Base-by-base conservation (phyloP, 1,284 basidiomycete genomes). In the Tilletia horrida region DNA sequence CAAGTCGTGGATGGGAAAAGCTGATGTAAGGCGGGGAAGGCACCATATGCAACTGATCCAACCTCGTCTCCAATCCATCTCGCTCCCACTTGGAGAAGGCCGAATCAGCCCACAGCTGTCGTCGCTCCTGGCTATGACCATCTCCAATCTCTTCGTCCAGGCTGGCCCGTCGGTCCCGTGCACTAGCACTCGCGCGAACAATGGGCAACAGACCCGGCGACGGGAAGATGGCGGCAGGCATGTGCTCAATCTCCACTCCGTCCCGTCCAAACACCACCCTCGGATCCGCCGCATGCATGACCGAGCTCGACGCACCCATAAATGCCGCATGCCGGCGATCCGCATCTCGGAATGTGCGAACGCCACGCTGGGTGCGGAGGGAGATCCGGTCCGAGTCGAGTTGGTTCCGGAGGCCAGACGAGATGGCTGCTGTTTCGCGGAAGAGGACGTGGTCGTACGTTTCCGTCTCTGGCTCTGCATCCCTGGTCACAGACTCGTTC, bases 21-120 rank as follows among this genome's bases (percentile, higher is more conserved):
- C 65, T 66, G 14, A 73, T 66, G 45, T 73, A 73, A 2, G 73
- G 74, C 9, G 74, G 74, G 6, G 73, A 65, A 16, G 74, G 74
- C 6, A 45, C 50, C 74, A 76, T 76, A 25, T 40, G 63, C 52
- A 76, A 43, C 52, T 67, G 70, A 23, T 70, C 71, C 23, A 75
- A 64, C 1, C 35, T 62, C 35, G 72, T 14, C 21, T 47, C 55
- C 40, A 70, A 64, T 25, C 74, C 74, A 40, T 70, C 64, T 9
- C 27, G n/a, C 23, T 52, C 16, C 42, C 63, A 67, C 8, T 29
- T 16, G 25, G 29, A 62, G 23, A 50, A 63, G 9, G 66, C 59
- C 25, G n/a, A n/a, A n/a, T n/a, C n/a, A n/a, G n/a, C n/a, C n/a
- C n/a, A n/a, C n/a, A n/a, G n/a, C n/a, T n/a, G n/a, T n/a, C n/a